Evolutionary conservation across 228 moss, liverwort and hornwort species (phyloP).

Genomic region (Sphagnum magellanicum): DNA sequence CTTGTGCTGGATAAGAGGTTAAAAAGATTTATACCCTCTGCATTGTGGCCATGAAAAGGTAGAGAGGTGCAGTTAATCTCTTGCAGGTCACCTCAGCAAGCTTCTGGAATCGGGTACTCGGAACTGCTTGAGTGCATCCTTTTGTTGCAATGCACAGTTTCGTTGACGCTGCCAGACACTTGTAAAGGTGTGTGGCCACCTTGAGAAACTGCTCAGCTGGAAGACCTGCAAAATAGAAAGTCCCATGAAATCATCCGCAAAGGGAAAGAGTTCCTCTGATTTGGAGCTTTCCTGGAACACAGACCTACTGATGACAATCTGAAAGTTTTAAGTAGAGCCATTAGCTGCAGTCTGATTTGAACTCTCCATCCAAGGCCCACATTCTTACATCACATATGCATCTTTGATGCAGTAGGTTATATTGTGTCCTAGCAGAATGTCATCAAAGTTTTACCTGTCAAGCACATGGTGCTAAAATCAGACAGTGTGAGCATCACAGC

Average conservation of each 20-base stretch:
- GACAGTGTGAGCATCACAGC: constrained; percentile 55
- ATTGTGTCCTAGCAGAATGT: too few relatives aligned
- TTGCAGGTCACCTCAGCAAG: constrained; percentile 80
- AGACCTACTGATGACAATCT: neutral
- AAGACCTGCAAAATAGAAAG: constrained; percentile 20
- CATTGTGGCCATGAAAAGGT: constrained; percentile 71
- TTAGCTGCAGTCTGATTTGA: neutral
- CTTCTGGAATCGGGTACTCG: constrained; percentile 62
- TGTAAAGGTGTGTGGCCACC: constrained; percentile 65
- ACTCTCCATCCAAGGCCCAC: neutral
- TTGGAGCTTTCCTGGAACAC: neutral
- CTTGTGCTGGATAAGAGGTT: neutral
- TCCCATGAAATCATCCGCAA: too few relatives aligned
- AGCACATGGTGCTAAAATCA: constrained; percentile 57
- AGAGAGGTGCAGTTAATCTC: constrained; percentile 70
- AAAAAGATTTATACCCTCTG: constrained; percentile 40
- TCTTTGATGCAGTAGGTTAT: neutral
- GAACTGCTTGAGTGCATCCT: constrained; percentile 58
- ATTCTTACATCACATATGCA: neutral
- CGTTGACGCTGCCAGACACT: constrained; percentile 72
- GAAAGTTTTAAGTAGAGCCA: neutral
- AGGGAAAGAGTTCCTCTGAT: neutral
- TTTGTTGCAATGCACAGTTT: constrained; percentile 81
- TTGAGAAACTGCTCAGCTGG: constrained; percentile 68
- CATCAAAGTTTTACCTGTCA: constrained; percentile 37